These are phyloP conservation scores for Sonneratia caseolaris DNA, from an alignment of 345 rosid genomes.

Conservation along the genomic window DNA sequence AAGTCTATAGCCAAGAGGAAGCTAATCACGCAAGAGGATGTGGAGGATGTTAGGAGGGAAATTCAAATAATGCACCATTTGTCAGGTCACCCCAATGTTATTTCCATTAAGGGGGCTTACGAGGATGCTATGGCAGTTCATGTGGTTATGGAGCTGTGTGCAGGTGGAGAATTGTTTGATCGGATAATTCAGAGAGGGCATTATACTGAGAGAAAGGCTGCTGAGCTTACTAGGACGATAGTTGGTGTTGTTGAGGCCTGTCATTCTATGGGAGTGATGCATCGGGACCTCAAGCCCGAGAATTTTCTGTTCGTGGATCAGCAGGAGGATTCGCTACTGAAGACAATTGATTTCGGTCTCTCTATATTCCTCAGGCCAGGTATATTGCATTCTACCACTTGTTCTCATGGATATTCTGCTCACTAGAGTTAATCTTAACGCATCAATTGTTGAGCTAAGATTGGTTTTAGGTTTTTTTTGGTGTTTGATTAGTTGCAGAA, in stretches of 20 bases:
- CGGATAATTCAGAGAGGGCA: conserved; percentile 83
- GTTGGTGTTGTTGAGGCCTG: conserved; percentile 86
- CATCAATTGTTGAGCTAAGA: background rate
- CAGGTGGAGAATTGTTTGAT: conserved; percentile 85
- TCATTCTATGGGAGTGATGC: conserved; percentile 89
- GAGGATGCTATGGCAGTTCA: conserved; percentile 84
- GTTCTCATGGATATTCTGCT: background rate
- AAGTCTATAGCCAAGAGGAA: conserved; percentile 91
- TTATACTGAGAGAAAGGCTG: conserved; percentile 77
- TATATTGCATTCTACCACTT: conserved; percentile 10
- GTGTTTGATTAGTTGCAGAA: background rate
- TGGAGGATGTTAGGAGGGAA: conserved; percentile 81
- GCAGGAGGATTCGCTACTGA: conserved; percentile 64
- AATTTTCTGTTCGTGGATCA: conserved; percentile 63
- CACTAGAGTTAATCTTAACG: background rate
- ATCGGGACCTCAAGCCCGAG: conserved; percentile 86
- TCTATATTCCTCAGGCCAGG: conserved; percentile 86
- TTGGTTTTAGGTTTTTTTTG: background rate
- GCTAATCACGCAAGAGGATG: conserved; percentile 65
- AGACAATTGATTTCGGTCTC: conserved; percentile 81
- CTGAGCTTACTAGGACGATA: conserved; percentile 70
- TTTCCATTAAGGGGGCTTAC: conserved; percentile 68
- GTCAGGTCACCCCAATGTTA: conserved; percentile 79
- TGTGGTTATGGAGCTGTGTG: conserved; percentile 80
- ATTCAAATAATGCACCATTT: conserved; percentile 90